phyloP scores from a whole-genome alignment of 306 rosid species.

The Boehmeria nivea region DNA sequence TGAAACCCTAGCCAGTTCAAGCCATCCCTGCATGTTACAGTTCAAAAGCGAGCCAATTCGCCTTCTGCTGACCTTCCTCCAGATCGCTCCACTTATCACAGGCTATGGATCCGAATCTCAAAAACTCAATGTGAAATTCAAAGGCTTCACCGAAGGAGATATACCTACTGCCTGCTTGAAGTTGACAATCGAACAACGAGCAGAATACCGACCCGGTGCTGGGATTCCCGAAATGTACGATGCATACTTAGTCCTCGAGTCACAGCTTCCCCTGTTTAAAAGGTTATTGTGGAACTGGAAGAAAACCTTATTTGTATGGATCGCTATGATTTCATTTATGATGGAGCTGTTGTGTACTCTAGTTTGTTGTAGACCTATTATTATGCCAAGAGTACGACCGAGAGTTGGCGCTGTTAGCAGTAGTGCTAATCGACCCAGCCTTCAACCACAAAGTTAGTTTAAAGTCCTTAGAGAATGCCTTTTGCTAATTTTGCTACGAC shows the following conservation, averaged over 20 bases:
- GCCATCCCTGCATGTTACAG: slow-evolving; percentile 70
- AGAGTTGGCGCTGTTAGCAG: slow-evolving; percentile 47
- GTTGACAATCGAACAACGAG: slow-evolving; percentile 68
- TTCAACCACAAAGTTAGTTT: slow-evolving; percentile 19
- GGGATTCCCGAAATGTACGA: slow-evolving; percentile 86
- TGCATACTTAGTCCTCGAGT: slow-evolving; percentile 49
- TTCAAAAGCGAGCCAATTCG: slow-evolving; percentile 77
- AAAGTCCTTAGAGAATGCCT: not conserved
- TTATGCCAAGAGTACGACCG: slow-evolving; percentile 52
- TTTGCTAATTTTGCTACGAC: not conserved
- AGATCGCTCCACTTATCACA: slow-evolving; percentile 56
- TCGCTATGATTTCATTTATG: slow-evolving; percentile 40
- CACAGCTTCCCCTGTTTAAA: slow-evolving; percentile 54
- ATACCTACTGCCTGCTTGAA: slow-evolving; percentile 61
- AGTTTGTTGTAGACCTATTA: slow-evolving; percentile 53
- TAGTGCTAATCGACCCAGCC: slow-evolving; percentile 22
- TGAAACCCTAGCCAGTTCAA: slow-evolving; percentile 55
- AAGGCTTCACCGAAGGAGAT: slow-evolving; percentile 56
- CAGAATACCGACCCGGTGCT: slow-evolving; percentile 61
- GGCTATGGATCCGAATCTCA: slow-evolving; percentile 69
- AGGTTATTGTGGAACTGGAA: slow-evolving; percentile 74
- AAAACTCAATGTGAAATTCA: slow-evolving; percentile 50
- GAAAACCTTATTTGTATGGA: slow-evolving; percentile 67
- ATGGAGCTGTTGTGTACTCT: slow-evolving; percentile 45
- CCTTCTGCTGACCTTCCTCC: slow-evolving; percentile 49